phyloP scores from a whole-genome alignment of 2,329 filamentous ascomycete species.

The Colletotrichum sp. region DNA sequence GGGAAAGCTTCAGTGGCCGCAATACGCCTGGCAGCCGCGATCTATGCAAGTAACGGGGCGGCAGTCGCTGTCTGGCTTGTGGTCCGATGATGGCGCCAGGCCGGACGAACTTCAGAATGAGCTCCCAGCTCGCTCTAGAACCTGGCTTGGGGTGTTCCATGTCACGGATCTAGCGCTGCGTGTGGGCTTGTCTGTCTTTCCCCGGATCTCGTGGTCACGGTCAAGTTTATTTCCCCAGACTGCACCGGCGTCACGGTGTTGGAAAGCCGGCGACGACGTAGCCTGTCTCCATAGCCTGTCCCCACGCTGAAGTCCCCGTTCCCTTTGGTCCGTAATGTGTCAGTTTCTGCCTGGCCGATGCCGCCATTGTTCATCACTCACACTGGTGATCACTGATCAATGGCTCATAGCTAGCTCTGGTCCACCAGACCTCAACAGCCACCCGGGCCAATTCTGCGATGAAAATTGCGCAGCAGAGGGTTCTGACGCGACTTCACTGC shows the following conservation, averaged over 20 bases:
- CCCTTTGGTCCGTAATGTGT: not conserved
- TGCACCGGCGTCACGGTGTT: not conserved
- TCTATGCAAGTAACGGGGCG: not conserved
- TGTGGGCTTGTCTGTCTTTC: not conserved
- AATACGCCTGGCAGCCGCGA: not conserved
- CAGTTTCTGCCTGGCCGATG: not conserved
- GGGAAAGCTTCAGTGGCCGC: not conserved
- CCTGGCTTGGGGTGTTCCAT: not conserved
- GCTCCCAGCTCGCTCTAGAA: not conserved
- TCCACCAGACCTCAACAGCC: not conserved
- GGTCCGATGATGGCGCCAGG: slow-evolving; percentile 10
- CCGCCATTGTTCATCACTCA: not conserved
- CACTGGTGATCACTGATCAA: not conserved
- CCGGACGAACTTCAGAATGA: not conserved
- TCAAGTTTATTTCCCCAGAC: slow-evolving; percentile 12
- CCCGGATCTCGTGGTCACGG: not conserved
- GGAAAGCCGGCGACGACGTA: not conserved
- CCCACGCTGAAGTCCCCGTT: not conserved
- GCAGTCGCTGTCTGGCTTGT: not conserved
- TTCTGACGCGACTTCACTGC: not conserved
- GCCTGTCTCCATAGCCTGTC: not conserved
- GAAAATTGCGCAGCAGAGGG: not conserved
- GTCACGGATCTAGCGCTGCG: not conserved
- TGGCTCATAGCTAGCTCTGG: not conserved
- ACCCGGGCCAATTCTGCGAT: not conserved